Evolutionary conservation across 2,329 filamentous ascomycete species (phyloP).

Genomic region (Calonectria hawksworthii): DNA sequence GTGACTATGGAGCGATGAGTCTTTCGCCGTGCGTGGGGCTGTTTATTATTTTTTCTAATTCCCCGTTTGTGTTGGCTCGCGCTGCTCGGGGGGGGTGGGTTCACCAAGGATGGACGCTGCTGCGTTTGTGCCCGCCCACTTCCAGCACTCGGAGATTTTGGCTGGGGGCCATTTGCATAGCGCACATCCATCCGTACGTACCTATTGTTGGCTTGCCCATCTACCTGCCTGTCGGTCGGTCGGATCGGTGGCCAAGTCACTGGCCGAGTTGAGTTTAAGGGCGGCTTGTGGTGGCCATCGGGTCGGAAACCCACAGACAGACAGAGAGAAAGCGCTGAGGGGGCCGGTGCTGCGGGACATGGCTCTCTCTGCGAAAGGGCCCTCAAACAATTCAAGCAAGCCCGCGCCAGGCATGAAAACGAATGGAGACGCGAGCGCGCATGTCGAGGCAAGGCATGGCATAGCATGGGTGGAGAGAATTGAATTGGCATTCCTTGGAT

Average conservation of each 20-base stretch:
- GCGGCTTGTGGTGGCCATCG: constrained; percentile 18
- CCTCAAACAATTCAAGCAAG: constrained; percentile 32
- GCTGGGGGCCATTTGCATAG: neutral
- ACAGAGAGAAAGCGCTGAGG: neutral
- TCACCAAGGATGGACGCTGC: neutral
- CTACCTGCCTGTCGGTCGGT: neutral
- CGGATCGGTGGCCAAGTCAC: neutral
- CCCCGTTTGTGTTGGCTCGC: neutral
- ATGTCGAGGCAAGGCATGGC: constrained; percentile 1
- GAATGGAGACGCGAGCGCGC: neutral
- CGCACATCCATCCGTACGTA: neutral
- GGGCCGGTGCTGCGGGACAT: constrained; percentile 29
- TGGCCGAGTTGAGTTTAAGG: neutral
- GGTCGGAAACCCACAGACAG: constrained; percentile 18
- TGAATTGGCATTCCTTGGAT: constrained; percentile 8
- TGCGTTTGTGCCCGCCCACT: constrained; percentile 4
- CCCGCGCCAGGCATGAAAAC: constrained; percentile 31
- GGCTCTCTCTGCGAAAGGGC: constrained; percentile 30
- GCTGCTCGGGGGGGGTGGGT: neutral
- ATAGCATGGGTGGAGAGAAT: constrained; percentile 8
- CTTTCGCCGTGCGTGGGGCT: constrained; percentile 5
- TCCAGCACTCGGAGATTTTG: constrained; percentile 25
- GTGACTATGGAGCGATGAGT: neutral
- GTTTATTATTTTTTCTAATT: neutral
- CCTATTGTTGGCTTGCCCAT: neutral